phyloP scores from a whole-genome alignment of 495 filamentous ascomycete genomes.

The Penicillium turbatum region DNA sequence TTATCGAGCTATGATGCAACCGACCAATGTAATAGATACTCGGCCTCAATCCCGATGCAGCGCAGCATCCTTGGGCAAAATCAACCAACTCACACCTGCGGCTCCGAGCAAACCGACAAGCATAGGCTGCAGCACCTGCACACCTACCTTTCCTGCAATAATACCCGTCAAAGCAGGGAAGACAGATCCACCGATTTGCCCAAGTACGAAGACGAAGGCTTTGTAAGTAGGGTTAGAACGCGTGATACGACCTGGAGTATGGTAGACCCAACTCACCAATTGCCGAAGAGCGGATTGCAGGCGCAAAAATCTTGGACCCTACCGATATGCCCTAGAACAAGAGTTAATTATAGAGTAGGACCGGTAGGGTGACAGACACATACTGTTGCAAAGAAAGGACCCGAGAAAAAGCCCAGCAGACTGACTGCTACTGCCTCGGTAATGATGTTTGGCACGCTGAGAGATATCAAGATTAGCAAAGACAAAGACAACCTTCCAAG shows the following conservation, averaged over 20 bases:
- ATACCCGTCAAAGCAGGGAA: slow-evolving; percentile 31
- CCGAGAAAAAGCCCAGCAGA: slow-evolving; percentile 28
- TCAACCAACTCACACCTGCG: slow-evolving; percentile 30
- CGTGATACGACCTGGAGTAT: neutral
- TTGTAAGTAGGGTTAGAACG: neutral
- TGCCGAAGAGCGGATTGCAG: slow-evolving; percentile 26
- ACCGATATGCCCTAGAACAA: slow-evolving; percentile 28
- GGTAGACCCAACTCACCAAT: slow-evolving; percentile 12
- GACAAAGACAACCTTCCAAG: no score
- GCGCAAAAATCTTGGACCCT: slow-evolving; percentile 26
- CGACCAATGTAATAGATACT: no score
- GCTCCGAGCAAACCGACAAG: slow-evolving; percentile 29
- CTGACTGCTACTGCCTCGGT: slow-evolving; percentile 33
- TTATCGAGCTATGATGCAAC: no score
- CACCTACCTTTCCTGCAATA: slow-evolving; percentile 22
- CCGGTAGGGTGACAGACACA: neutral
- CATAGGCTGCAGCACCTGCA: slow-evolving; percentile 31
- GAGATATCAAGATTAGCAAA: neutral
- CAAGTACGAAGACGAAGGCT: slow-evolving; percentile 31
- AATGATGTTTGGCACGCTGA: slow-evolving; percentile 31
- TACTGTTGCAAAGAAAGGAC: slow-evolving; percentile 35
- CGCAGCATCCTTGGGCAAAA: slow-evolving; percentile 32
- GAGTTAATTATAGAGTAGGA: neutral
- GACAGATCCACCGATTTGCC: slow-evolving; percentile 26
- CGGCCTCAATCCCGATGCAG: slow-evolving; percentile 11